Evolutionary conservation across 306 rosid species (phyloP).

Genomic region (Citrullus mucosospermus): DNA sequence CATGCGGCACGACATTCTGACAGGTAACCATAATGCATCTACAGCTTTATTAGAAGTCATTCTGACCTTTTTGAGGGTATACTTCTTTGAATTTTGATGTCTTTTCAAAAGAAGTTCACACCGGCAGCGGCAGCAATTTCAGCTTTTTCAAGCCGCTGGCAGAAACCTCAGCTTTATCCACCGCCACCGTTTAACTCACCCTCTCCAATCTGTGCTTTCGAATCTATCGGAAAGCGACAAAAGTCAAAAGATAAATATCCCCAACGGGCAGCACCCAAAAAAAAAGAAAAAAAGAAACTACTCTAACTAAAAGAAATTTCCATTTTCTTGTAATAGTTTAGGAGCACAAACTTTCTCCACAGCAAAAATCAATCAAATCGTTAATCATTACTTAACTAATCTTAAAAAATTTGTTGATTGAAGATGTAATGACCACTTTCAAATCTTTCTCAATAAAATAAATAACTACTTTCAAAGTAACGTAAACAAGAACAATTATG

Average conservation of each 20-base stretch:
- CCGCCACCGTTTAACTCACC: background rate
- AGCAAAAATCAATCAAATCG: background rate
- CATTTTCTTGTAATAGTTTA: background rate
- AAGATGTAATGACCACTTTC: background rate
- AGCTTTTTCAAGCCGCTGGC: background rate
- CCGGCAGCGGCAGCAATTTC: background rate
- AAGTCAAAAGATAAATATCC: background rate
- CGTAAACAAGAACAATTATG: background rate
- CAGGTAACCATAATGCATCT: background rate
- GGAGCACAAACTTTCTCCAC: background rate
- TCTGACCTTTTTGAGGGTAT: background rate
- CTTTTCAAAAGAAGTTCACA: slow-evolving; percentile 5
- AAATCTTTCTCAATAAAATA: background rate
- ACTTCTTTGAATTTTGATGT: background rate
- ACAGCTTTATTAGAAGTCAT: slow-evolving; percentile 7
- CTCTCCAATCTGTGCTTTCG: background rate
- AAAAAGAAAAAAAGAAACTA: too few relatives aligned
- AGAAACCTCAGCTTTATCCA: background rate
- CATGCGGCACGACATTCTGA: background rate
- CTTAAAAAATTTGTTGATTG: background rate
- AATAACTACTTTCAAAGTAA: background rate
- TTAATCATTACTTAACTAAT: background rate
- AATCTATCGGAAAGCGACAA: background rate
- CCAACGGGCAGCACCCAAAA: background rate
- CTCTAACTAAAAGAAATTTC: background rate